Percentiles rank a stretch among this genome's conserved stretches.
phyloP scores from a whole-genome alignment of 352 stramenopile species.

The Globisporangium uncinulatum region DNA sequence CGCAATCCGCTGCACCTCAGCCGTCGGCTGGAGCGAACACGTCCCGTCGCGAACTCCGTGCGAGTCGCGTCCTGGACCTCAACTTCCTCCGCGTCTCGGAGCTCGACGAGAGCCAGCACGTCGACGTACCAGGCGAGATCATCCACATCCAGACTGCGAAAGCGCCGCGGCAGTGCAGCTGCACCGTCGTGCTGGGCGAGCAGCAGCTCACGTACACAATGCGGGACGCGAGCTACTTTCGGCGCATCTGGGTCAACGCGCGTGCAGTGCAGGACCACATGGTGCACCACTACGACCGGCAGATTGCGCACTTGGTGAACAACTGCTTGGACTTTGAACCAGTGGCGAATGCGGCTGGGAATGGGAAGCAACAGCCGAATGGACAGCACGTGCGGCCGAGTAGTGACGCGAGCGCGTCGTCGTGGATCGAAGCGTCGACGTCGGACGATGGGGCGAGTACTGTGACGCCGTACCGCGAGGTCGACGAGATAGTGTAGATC shows the following conservation, averaged over 20 bases:
- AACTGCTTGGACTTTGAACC: conserved; percentile 46
- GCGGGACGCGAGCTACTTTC: conserved; percentile 61
- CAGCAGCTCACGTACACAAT: conserved; percentile 70
- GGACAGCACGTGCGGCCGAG: conserved; percentile 4
- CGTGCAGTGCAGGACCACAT: conserved; percentile 68
- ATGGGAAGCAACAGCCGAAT: too few species aligned
- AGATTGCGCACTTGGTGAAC: conserved; percentile 48
- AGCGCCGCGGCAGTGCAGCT: conserved; percentile 50
- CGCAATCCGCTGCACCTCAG: background rate
- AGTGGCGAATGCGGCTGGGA: background rate
- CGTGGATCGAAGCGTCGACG: conserved; percentile 24
- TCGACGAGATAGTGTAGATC: conserved; percentile 28
- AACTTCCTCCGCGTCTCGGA: conserved; percentile 28
- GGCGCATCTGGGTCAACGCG: conserved; percentile 56
- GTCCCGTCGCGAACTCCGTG: conserved; percentile 1
- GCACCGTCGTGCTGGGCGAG: conserved; percentile 56
- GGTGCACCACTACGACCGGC: conserved; percentile 80
- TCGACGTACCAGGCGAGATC: conserved; percentile 68
- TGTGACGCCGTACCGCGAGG: conserved; percentile 25
- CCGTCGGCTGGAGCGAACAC: background rate
- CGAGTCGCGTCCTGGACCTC: conserved; percentile 19
- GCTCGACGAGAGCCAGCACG: conserved; percentile 41
- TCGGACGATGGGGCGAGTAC: conserved; percentile 11
- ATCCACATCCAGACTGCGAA: conserved; percentile 61
- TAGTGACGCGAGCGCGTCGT: conserved; percentile 14